Conservation (phyloP, 2,329 filamentous ascomycete genomes). For the Pseudogymnoascus destructans region DNA sequence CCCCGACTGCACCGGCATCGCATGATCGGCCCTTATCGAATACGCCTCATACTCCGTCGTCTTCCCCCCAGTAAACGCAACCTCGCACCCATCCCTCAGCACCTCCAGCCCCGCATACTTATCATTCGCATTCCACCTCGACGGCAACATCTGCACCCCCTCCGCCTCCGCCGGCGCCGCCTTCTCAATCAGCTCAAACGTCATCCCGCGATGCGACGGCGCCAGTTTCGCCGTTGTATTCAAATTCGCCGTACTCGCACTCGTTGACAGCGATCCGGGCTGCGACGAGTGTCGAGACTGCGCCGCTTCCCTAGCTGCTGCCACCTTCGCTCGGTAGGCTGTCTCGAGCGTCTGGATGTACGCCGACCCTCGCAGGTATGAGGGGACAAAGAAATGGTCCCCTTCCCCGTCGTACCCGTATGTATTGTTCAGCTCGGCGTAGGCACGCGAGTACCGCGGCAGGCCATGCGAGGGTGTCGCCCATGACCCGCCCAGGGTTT, state of each 20-base stretch:
- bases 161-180: conserved; percentile 48
- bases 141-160: conserved; percentile 56
- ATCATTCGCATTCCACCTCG: conserved; percentile 69
- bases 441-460: conserved; percentile 26
- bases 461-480: conserved; percentile 20
- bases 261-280: conserved; percentile 37
- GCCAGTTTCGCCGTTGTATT: conserved; percentile 38
- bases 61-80: conserved; percentile 38
- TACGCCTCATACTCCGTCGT: conserved; percentile 59
- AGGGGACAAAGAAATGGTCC: conserved; percentile 62
- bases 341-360: conserved; percentile 68
- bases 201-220: conserved; percentile 60
- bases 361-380: conserved; percentile 65
- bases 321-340: conserved; percentile 47
- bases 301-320: conserved; percentile 33
- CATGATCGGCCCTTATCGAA: conserved; percentile 67
- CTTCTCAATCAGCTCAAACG: conserved; percentile 75
- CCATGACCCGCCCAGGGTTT: conserved; percentile 15
- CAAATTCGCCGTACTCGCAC: conserved; percentile 39
- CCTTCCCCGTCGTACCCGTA: conserved; percentile 17
- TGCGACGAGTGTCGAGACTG: conserved; percentile 32
- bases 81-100: conserved; percentile 57
- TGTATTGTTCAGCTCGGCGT: conserved; percentile 22
- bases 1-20: conserved; percentile 79
- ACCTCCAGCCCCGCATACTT: conserved; percentile 64